Evolutionary conservation across 345 rosid genomes (phyloP).

Genomic region (Heritiera fomes): DNA sequence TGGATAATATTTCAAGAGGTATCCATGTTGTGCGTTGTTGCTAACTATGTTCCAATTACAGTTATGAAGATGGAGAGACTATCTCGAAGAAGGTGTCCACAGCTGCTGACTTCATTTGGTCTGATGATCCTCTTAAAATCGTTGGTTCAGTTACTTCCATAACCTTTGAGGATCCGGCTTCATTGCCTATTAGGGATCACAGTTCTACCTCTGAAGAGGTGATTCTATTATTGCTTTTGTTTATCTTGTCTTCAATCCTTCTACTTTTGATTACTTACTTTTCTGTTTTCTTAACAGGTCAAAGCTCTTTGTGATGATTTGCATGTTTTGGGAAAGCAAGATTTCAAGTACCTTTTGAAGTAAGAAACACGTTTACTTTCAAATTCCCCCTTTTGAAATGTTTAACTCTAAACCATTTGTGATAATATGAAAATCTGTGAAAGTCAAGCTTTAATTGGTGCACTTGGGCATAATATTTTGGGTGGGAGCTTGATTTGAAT

Average conservation of each 20-base stretch:
- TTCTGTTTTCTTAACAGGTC: slow-evolving; percentile 45
- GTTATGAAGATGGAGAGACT: slow-evolving; percentile 79
- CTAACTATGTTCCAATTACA: slow-evolving; percentile 29
- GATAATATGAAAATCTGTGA: neutral
- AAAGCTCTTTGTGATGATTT: slow-evolving; percentile 88
- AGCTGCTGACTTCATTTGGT: slow-evolving; percentile 80
- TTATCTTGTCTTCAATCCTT: neutral
- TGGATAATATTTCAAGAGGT: neutral
- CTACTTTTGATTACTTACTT: neutral
- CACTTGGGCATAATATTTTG: neutral
- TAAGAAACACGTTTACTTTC: slow-evolving; percentile 36
- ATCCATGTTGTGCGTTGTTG: slow-evolving; percentile 5
- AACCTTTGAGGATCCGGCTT: slow-evolving; percentile 62
- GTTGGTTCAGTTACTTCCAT: slow-evolving; percentile 84
- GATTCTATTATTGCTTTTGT: neutral
- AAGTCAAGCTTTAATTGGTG: neutral
- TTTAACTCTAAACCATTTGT: neutral
- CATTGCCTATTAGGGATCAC: slow-evolving; percentile 60
- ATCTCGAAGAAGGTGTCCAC: slow-evolving; percentile 66
- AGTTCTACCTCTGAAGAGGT: slow-evolving; percentile 86
- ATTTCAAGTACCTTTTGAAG: slow-evolving; percentile 88
- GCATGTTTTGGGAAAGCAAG: slow-evolving; percentile 86
- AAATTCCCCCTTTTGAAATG: neutral
- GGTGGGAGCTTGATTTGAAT: no score
- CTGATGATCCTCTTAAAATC: slow-evolving; percentile 80